Conservation (phyloP, 2,329 filamentous ascomycete genomes). For the Aspergillus alliaceus region DNA sequence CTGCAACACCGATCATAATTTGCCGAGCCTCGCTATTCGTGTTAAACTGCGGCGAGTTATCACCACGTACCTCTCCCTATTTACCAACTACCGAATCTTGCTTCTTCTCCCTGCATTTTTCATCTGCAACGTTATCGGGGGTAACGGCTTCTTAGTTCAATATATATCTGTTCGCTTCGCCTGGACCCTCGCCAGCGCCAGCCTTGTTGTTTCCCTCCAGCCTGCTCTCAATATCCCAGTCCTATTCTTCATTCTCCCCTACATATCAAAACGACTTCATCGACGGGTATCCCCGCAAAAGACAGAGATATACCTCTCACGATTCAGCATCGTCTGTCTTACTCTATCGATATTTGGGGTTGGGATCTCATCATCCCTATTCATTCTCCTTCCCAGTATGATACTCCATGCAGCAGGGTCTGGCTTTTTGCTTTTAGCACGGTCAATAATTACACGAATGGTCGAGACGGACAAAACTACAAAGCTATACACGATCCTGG, state of each 20-base stretch:
- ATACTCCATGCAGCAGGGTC: conserved; percentile 51
- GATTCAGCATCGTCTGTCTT: conserved; percentile 46
- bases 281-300: conserved; percentile 37
- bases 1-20: conserved; percentile 1
- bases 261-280: conserved; percentile 40
- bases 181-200: conserved; percentile 48
- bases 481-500: conserved; percentile 51
- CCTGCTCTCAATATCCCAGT: conserved; percentile 49
- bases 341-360: conserved; percentile 48
- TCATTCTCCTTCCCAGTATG: conserved; percentile 45
- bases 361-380: conserved; percentile 45
- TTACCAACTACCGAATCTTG: conserved; percentile 41
- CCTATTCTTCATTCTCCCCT: conserved; percentile 48
- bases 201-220: conserved; percentile 47
- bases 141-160: conserved; percentile 50
- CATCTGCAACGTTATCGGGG: conserved; percentile 50
- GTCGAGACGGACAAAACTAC: conserved; percentile 51
- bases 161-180: conserved; percentile 54
- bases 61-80: conserved; percentile 41
- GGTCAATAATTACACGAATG: conserved; percentile 49
- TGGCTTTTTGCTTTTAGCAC: conserved; percentile 48
- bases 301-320: conserved; percentile 49
- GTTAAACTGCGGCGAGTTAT: conserved; percentile 27
- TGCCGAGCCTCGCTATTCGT: conserved; percentile 17
- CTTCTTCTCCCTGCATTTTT: conserved; percentile 49